Percentiles rank a stretch among this genome's conserved stretches.
Evolutionary conservation across 306 rosid species (phyloP).

Genomic region (Medicago lupulina): DNA sequence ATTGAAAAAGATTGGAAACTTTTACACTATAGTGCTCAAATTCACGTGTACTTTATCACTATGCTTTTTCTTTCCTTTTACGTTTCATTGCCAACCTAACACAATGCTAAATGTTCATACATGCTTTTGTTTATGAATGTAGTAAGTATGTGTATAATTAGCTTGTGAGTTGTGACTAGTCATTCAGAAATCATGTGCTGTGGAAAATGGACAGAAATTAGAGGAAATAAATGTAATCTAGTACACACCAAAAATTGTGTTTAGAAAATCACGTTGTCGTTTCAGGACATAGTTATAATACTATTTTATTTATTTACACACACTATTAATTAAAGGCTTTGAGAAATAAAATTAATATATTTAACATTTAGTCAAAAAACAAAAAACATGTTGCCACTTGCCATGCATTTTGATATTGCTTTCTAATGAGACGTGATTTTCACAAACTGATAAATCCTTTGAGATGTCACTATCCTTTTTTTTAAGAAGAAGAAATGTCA

Average conservation of each 20-base stretch:
- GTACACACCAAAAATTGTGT: conserved; percentile 30
- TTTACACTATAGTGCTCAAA: conserved; percentile 19
- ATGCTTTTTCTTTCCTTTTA: conserved; percentile 43
- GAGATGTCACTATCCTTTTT: too few species aligned
- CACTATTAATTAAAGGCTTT: too few species aligned
- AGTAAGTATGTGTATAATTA: background rate
- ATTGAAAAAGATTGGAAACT: conserved; percentile 17
- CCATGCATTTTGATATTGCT: too few species aligned
- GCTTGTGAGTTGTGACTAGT: conserved; percentile 21
- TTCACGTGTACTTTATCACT: too few species aligned
- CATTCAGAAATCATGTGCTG: conserved; percentile 35
- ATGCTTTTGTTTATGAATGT: conserved; percentile 10
- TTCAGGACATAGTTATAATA: background rate
- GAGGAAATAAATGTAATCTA: conserved; percentile 33
- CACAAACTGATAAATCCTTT: too few species aligned
- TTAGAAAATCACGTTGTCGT: conserved; percentile 18
- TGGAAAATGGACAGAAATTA: background rate
- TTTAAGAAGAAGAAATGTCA: too few species aligned
- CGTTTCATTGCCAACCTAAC: conserved; percentile 37
- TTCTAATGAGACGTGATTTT: too few species aligned
- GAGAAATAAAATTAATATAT: too few species aligned
- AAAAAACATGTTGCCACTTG: too few species aligned
- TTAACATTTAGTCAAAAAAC: too few species aligned
- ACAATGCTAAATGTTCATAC: conserved; percentile 21
- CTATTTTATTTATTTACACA: background rate